These are phyloP conservation scores for Hepatocystis sp. DNA, from an alignment of 169 alveolate species.

Conservation along the genomic window DNA sequence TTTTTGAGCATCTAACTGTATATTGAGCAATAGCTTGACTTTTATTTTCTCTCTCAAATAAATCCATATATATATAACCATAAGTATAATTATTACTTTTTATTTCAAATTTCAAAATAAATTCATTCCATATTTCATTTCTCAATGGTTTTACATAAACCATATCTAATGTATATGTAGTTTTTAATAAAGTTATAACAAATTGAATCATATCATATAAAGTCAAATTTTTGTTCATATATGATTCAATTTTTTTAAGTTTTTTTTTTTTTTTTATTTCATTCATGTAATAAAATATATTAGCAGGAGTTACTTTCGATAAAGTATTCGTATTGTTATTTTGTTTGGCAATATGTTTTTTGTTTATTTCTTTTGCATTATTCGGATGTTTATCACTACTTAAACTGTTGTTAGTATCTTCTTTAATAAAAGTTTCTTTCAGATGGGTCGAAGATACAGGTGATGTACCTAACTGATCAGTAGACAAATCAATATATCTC, in stretches of 20 bases:
- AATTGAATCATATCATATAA: conserved; percentile 55
- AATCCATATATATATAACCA: conserved; percentile 81
- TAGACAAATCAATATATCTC: conserved; percentile 12
- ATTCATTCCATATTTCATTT: conserved; percentile 71
- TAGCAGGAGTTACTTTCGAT: conserved; percentile 34
- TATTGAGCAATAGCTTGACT: conserved; percentile 82
- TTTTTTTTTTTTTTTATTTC: conserved; percentile 43
- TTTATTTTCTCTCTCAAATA: conserved; percentile 82
- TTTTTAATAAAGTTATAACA: conserved; percentile 50
- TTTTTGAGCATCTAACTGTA: conserved; percentile 85
- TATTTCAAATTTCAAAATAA: conserved; percentile 63
- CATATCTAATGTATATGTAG: conserved; percentile 60
- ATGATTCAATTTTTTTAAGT: conserved; percentile 31
- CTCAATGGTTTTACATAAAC: conserved; percentile 15
- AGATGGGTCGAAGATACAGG: no score
- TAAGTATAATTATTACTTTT: conserved; percentile 14
- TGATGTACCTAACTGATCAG: no score
- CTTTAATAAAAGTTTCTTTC: not conserved
- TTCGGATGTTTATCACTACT: not conserved
- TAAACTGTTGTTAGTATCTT: not conserved
- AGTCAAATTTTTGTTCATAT: conserved; percentile 30
- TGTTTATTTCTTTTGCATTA: not conserved
- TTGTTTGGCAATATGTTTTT: not conserved
- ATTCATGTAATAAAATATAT: conserved; percentile 45
- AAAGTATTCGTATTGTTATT: not conserved